phyloP scores from a whole-genome alignment of 1,284 basidiomycete genomes.

The Vanrija pseudolonga region DNA sequence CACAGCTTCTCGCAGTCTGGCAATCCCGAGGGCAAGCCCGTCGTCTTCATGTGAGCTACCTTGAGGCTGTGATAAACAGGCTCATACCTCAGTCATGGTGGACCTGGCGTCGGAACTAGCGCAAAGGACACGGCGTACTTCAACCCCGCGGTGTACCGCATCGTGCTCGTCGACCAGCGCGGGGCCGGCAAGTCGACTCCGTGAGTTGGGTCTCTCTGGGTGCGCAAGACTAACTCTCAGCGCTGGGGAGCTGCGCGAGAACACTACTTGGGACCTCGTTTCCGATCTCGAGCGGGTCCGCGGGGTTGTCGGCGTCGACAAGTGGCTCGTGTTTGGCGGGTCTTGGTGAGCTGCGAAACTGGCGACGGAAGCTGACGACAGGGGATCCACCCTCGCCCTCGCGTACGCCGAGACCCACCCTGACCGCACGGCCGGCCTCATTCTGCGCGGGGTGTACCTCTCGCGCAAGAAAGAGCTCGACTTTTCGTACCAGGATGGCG shows the following conservation, averaged over 20 bases:
- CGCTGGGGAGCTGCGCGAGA: conserved; percentile 71
- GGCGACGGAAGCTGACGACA: not conserved
- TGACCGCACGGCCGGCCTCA: conserved; percentile 70
- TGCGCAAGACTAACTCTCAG: conserved; percentile 46
- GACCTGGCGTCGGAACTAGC: conserved; percentile 31
- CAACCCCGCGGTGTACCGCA: conserved; percentile 74
- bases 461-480: conserved; percentile 76
- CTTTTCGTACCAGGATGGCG: conserved; percentile 79
- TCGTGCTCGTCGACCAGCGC: conserved; percentile 68
- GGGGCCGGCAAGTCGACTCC: conserved; percentile 82
- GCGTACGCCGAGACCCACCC: conserved; percentile 85
- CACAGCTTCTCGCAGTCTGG: conserved; percentile 78
- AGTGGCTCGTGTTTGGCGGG: conserved; percentile 89
- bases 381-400: conserved; percentile 87
- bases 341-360: conserved; percentile 61
- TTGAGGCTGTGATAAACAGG: not conserved
- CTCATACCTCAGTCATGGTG: conserved; percentile 20
- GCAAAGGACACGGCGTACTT: conserved; percentile 70
- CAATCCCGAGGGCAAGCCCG: conserved; percentile 61
- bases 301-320: conserved; percentile 67
- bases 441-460: conserved; percentile 88
- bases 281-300: conserved; percentile 82
- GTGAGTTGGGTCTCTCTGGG: conserved; percentile 43
- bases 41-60: not conserved
- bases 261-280: conserved; percentile 93